Evolutionary conservation across 257 asterid genomes (phyloP).

Genomic region (Rauvolfia tetraphylla): DNA sequence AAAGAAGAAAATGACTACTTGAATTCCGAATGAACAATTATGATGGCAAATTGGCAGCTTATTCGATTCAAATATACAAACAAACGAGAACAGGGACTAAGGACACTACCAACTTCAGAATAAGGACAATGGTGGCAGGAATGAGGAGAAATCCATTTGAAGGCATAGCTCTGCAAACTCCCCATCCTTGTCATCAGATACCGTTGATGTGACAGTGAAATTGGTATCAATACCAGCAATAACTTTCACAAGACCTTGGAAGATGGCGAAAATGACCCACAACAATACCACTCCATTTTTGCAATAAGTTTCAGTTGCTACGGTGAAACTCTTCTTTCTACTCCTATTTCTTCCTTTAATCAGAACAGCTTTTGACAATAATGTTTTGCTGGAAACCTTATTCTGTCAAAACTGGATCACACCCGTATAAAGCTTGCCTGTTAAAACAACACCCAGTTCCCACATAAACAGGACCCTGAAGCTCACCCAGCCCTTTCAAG

Average conservation of each 20-base stretch:
- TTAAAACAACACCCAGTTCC: constrained; percentile 96
- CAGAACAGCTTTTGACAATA: constrained; percentile 59
- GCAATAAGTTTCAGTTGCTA: constrained; percentile 70
- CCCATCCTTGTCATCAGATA: constrained; percentile 73
- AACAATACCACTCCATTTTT: constrained; percentile 93
- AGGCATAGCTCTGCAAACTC: constrained; percentile 63
- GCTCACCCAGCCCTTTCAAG: constrained; percentile 87
- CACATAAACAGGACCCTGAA: constrained; percentile 91
- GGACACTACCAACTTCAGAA: constrained; percentile 70
- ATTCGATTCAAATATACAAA: no score
- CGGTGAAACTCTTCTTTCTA: constrained; percentile 70
- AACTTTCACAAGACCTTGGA: constrained; percentile 89
- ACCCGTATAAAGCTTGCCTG: constrained; percentile 83
- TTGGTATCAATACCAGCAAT: constrained; percentile 86
- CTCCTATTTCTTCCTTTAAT: constrained; percentile 53
- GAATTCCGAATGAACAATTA: no score
- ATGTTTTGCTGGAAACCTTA: constrained; percentile 57
- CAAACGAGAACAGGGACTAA: no score
- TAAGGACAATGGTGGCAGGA: constrained; percentile 82
- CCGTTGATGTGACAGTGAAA: constrained; percentile 85
- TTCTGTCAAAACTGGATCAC: constrained; percentile 72
- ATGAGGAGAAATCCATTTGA: constrained; percentile 91
- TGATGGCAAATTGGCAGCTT: no score
- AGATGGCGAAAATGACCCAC: constrained; percentile 88
- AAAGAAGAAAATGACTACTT: no score